Base-by-base conservation (phyloP, 768 basidiomycete genomes). In the Leccinellum luteum region DNA sequence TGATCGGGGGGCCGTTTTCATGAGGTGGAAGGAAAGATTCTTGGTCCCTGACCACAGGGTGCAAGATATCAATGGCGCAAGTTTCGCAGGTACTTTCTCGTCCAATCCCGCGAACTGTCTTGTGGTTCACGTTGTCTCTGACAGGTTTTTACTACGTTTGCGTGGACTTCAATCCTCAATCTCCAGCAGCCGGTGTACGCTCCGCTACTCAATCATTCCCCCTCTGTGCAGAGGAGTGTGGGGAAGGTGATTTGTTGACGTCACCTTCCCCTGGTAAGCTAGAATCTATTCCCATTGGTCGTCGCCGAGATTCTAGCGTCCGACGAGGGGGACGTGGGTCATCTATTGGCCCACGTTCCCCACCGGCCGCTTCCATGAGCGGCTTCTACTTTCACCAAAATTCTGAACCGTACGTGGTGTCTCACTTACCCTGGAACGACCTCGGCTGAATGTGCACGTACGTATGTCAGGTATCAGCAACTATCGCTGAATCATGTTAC, bases 11-110 rank as follows among this genome's bases (percentile, higher is more conserved):
- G 88, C 88, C 25, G 85, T 94, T 30, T 98, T 98, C 71, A 93
- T 98, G 89, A 80, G 96, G 59, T 95, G 94, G 90, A 98, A 98
- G 75, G 96, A 98, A 75, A 80, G 87, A 66, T 98, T 97, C 74
- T 78, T 98, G 53, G 91, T 98, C n/a, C 94, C 94, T 3, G 92
- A 95, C 72, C 92, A 95, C 75, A 84, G 87, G 58, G 91, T 96
- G 30, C 86, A 91, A 72, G 92, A 95, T 71, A 96, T 98, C 74
- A 92, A 85, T 66, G 94, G 94, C 45, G 94, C 94, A 21, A 93
- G 91, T 70, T 97, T 95, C 73, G 94, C 94, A 66, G 94, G 93
- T 92, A 63, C 70, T 84, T 77, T 17, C 48, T 47, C 48, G 34
- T 44, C 44, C 56, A 58, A 45, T 54, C 59, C 6, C 8, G 38